Evolutionary conservation across 176 grass and related monocot species (phyloP), one percentile per base, ranked within the genome.

Genomic region (Hsuehochloa calcarea): DNA sequence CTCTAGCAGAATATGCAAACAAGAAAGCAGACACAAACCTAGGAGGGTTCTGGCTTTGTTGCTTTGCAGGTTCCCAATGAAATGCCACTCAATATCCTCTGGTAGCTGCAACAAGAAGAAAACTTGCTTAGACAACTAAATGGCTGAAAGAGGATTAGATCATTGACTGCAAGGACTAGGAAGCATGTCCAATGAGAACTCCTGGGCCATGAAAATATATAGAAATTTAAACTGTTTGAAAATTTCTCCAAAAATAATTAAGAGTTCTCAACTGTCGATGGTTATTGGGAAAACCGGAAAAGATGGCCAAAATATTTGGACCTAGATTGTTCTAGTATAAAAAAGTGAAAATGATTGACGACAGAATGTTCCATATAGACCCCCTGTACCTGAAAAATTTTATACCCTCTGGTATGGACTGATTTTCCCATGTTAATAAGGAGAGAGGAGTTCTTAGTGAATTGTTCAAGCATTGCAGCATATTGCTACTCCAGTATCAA

Each of bases 81-180:
- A 95, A 87, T 98, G 93, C 96, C 96, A 96, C 52, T 98, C 93
- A 81, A 96, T 92, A 90, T 99, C 93, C 60, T 78, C 81, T 38
- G 96, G 93, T 86, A 99, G 93, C 96, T 99, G 70, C 54, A 94
- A 93, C 60, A 41, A 74, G 69, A 74, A 86, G 12, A 84, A 19
- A 2, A 63, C 70, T 45, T 58, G 39, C 27, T 90, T 34, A 90
- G 80, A 60, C 40, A 74, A 10, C 71, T 34, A 68, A 37, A 63
- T 64, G 25, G 12, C 45, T 23, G 10, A 25, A 75, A n/a, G 70
- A 39, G 31, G 40, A 77, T 37, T 47, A 62, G 0, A 6, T 40
- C 55, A 82, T 14, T 69, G 13, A 29, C 10, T 50, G 7, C 8
- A 73, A 43, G 38, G 1, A 68, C 25, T 76, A 58, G 0, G 6